Evolutionary conservation across 495 filamentous ascomycete species (phyloP).

Genomic region (Penicillium psychrofluorescens): DNA sequence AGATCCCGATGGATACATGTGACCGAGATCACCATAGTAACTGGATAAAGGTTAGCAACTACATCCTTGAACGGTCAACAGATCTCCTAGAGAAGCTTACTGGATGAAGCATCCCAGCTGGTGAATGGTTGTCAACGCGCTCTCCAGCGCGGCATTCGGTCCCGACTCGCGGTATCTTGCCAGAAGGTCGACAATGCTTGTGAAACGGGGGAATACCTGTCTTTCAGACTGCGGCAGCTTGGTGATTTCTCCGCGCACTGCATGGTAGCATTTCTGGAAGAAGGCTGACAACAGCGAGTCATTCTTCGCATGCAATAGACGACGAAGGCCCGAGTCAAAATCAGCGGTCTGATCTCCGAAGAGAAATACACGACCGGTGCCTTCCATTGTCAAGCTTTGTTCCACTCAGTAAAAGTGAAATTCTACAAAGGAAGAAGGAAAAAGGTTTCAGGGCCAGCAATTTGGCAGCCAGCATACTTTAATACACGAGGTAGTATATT

Average conservation of each 20-base stretch:
- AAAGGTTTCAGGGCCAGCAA: not conserved
- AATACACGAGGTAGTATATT: conserved; percentile 5
- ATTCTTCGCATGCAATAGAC: conserved; percentile 54
- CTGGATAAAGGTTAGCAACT: conserved; percentile 15
- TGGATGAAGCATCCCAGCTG: conserved; percentile 72
- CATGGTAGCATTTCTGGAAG: conserved; percentile 53
- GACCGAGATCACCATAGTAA: conserved; percentile 44
- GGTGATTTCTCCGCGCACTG: conserved; percentile 57
- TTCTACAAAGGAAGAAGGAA: conserved; percentile 8
- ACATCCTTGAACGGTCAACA: not conserved
- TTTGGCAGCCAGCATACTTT: conserved; percentile 12
- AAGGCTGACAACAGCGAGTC: conserved; percentile 60
- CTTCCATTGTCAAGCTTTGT: conserved; percentile 23
- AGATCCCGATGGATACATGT: conserved; percentile 37
- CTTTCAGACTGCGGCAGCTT: conserved; percentile 52
- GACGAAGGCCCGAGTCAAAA: conserved; percentile 58
- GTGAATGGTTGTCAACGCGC: conserved; percentile 59
- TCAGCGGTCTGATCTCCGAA: conserved; percentile 80
- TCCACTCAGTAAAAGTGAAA: conserved; percentile 5
- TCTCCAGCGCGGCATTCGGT: conserved; percentile 55
- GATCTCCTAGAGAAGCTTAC: conserved; percentile 36
- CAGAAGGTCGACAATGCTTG: conserved; percentile 61
- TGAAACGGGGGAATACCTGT: conserved; percentile 58
- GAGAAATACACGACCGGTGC: conserved; percentile 35
- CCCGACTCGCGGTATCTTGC: conserved; percentile 55